Evolutionary conservation across 2,329 filamentous ascomycete genomes (phyloP).

Genomic region (Cercospora citrullina): DNA sequence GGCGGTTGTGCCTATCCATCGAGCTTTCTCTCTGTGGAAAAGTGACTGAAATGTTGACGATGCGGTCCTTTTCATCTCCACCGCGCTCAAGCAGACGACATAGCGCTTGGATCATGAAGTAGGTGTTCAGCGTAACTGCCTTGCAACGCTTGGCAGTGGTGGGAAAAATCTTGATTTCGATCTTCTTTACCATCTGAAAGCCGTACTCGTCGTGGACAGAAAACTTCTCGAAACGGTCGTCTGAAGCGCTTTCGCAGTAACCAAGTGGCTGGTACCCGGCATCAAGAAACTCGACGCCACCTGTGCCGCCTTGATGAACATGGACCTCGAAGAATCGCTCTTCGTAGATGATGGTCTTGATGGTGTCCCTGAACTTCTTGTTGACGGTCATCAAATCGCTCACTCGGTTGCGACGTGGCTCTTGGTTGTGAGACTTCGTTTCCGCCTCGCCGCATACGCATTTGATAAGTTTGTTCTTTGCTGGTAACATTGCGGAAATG

Average conservation of each 20-base stretch:
- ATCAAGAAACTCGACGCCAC: slow-evolving; percentile 37
- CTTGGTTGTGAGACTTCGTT: slow-evolving; percentile 8
- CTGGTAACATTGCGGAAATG: slow-evolving; percentile 23
- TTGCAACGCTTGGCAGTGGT: slow-evolving; percentile 22
- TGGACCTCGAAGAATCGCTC: slow-evolving; percentile 36
- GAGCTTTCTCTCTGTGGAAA: slow-evolving; percentile 21
- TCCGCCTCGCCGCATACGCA: slow-evolving; percentile 15
- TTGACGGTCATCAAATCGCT: slow-evolving; percentile 33
- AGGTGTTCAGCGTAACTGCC: slow-evolving; percentile 31
- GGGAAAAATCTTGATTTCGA: slow-evolving; percentile 33
- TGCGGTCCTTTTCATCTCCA: slow-evolving; percentile 23
- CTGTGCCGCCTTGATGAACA: slow-evolving; percentile 33
- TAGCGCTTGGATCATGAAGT: slow-evolving; percentile 35
- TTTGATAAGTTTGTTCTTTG: slow-evolving; percentile 18
- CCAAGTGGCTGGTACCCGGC: slow-evolving; percentile 36
- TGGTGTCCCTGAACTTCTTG: slow-evolving; percentile 26
- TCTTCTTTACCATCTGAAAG: slow-evolving; percentile 34
- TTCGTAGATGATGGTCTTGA: slow-evolving; percentile 31
- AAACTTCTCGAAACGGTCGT: slow-evolving; percentile 35
- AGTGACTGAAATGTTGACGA: slow-evolving; percentile 28
- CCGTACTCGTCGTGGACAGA: slow-evolving; percentile 29
- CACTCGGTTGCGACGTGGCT: slow-evolving; percentile 23
- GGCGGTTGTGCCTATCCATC: not conserved
- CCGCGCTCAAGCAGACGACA: slow-evolving; percentile 30
- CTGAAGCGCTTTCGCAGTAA: slow-evolving; percentile 27